Evolutionary conservation across 768 basidiomycete genomes (phyloP), one percentile per base, ranked within the genome.

Genomic region (Podaxis sp.): DNA sequence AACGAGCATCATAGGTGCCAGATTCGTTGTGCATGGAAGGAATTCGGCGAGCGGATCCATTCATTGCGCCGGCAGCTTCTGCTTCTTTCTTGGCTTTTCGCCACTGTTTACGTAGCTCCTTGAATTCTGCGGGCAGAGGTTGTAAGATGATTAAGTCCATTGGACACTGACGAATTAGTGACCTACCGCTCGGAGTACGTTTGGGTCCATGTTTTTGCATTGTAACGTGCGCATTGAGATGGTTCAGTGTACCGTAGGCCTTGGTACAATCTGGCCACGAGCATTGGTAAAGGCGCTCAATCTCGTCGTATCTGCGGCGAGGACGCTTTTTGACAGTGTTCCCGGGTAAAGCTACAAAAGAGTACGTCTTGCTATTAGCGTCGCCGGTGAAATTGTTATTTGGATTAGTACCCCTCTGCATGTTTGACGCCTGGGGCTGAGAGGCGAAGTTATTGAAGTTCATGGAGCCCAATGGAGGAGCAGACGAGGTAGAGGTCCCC

Each of bases 201-300:
- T 96, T 98, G 15, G 80, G 60, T 48, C 96, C 96, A 73, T 99
- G 96, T 75, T 92, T 92, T 75, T 98, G 96, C 93, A 97, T 97
- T n/a, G 88, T 90, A 62, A 98, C 94, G 74, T 99, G 96, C 33
- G 95, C 95, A 73, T 99, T 99, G 64, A 99, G 82, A 75, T 99
- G 96, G 73, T 99, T 98, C 54, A 98, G 81, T 3, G 95, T 97
- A 33, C 95, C 95, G 70, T 96, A 97, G 28, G 91, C 83, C 77
- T 96, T 96, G 60, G 86, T 81, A 66, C 87, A 89, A 49, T 86
- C 82, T 3, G 83, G 84, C 84, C 87, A 93, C 55, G 89, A 88
- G 79, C 96, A 98, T 60, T 85, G 84, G 72, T 98, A 98, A 57
- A 96, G 76, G 28, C 96, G 87, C 76, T 97, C 95, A 67, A 98